A percentile compares a stretch with the other conserved stretches of the same genome.
These are phyloP conservation scores for Monosporascus ibericus DNA, from an alignment of 2,329 filamentous ascomycete species.

Conservation along the genomic window DNA sequence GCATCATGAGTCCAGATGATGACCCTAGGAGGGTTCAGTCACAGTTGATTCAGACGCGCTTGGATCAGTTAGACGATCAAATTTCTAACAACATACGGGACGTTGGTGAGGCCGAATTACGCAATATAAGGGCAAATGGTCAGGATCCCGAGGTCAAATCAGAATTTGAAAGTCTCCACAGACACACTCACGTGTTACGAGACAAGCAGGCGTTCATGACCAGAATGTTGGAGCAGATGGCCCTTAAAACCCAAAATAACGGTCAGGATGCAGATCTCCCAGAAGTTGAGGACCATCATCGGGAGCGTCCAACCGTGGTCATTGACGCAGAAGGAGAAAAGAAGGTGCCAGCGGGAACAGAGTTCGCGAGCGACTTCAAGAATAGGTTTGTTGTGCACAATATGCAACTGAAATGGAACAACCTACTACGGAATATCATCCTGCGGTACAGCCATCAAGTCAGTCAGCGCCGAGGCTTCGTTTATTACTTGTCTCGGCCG, in stretches of 20 bases:
- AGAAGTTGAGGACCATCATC: conserved; percentile 18
- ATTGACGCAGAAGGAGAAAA: conserved; percentile 51
- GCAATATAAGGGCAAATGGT: conserved; percentile 43
- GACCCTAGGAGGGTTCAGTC: conserved; percentile 86
- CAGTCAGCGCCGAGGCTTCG: conserved; percentile 88
- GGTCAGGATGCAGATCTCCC: conserved; percentile 15
- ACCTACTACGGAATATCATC: conserved; percentile 89
- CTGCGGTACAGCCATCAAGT: conserved; percentile 96
- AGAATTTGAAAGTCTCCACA: conserved; percentile 55
- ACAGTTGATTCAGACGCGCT: conserved; percentile 73
- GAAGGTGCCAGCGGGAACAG: conserved; percentile 64
- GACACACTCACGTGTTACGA: conserved; percentile 48
- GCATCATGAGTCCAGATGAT: conserved; percentile 87
- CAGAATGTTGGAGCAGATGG: conserved; percentile 49
- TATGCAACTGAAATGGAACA: conserved; percentile 97
- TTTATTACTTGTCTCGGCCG: conserved; percentile 93
- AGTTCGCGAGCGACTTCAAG: conserved; percentile 91
- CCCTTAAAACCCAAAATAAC: conserved; percentile 27
- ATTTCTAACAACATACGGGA: conserved; percentile 67
- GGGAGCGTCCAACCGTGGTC: conserved; percentile 32
- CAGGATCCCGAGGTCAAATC: conserved; percentile 45
- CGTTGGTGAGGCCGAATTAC: conserved; percentile 71
- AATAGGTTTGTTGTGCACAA: conserved; percentile 99
- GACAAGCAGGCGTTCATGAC: conserved; percentile 55
- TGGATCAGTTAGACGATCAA: conserved; percentile 73